Evolutionary conservation across 192 early-diverging fungal species (phyloP), one percentile per base, ranked within the genome.

Genomic region (Backusella parvicylindrica): DNA sequence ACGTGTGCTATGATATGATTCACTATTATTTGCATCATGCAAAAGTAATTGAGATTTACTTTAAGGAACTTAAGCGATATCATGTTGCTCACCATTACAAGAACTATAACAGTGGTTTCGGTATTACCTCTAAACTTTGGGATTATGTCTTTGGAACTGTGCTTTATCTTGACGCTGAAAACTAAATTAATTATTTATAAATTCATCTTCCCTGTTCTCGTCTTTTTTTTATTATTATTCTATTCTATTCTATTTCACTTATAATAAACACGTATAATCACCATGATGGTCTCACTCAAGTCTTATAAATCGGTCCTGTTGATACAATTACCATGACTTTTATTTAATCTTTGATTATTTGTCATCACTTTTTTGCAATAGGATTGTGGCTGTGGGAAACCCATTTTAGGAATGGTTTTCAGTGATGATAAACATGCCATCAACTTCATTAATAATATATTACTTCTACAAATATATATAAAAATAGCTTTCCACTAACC

Each of bases 1-100:
- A 95, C 72, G 84, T 99, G 31, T 82, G 89, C 31, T 99, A 98
- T 81, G 97, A 98, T 76, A 80, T 95, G 82, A 91, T 89, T 15
- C 97, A 98, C 75, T 98, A 97, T 81, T 96, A 95, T 86, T 89
- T 97, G 35, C 97, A 98, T 81, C 97, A 98, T 82, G 94, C 93
- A 32, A 81, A 88, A 26, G 91, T 94, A 13, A 78, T 85, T 66
- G 85, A 87, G 65, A 76, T 85, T 28, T 89, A 95, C 83, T 87
- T 96, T 72, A 88, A 85, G 66, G 89, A 93, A 70, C 92, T 98
- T 87, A 98, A 98, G 78, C 87, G 91, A 21, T 97, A 97, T 74
- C 97, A 98, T 71, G 79, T 98, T 64, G 94, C 94, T 64, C 97
- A 98, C 79, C 97, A 98, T 80, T 98, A 98, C 85, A 93, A 94